Base-by-base conservation (phyloP, 2,329 filamentous ascomycete genomes). In the Malbranchea cinnamomea region DNA sequence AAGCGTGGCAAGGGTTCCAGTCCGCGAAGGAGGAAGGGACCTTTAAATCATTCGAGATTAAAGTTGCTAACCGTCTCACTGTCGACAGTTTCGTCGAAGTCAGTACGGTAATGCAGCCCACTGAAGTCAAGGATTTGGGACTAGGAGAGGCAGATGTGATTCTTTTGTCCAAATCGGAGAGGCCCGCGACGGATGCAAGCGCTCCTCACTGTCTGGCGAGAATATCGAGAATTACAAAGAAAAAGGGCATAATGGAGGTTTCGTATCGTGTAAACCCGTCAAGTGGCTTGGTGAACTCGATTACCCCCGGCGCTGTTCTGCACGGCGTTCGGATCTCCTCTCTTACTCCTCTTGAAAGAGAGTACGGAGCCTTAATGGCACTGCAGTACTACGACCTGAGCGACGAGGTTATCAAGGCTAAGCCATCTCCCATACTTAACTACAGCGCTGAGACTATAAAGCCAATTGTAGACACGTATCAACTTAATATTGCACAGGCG, bases 361-460 rank as follows among this genome's bases (percentile, higher is more conserved):
- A 98, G 55, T 98, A 85, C 51, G 89, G 84, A 33, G 83, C 89
- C 1, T 59, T 98, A 17, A 79, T 84, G 57, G 87, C 81, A 45
- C 56, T 98, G 39, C 79, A 92, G 51, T 95, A 91, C 53, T 98
- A 95, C 45, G 89, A 98, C 54, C 65, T 98, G 12, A 91, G 87
- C 61, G 78, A 87, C 34, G 89, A 98, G 55, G 81, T 98, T 33
- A 64, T 91, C 27, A 74, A 75, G 43, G 89, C 85, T 3, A 82
- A 84, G 47, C 89, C 91, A 1, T 94, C 87, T 5, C 84, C 83
- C 1, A 72, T 94, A 42, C 68, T 93, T 30, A 73, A 71, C 5
- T 94, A 92, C 49, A 71, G 72, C 23, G 75, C 87, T 4, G 71
- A 79, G 38, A 75, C 74, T 36, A 60, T 93, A 5, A 60, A 69